Conservation (phyloP, 345 rosid genomes). For the Populus pruinosa region DNA sequence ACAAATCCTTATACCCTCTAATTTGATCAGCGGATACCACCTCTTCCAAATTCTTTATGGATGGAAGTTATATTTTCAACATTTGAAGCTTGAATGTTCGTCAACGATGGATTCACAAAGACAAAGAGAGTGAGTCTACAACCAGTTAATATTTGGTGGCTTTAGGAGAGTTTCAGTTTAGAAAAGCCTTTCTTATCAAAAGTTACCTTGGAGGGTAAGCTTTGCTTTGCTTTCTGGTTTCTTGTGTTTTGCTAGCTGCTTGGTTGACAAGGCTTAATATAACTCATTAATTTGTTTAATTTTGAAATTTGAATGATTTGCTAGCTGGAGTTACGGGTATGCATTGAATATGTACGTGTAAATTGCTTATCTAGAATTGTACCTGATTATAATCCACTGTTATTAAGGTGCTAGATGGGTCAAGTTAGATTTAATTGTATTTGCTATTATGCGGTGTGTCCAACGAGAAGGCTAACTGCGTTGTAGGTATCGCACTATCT, state of each 20-base stretch:
- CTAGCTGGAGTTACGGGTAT: background rate
- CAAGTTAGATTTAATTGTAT: too few relatives aligned
- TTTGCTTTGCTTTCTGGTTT: slow-evolving; percentile 8
- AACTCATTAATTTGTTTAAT: background rate
- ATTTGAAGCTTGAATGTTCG: too few relatives aligned
- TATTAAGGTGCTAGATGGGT: too few relatives aligned
- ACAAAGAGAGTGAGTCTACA: too few relatives aligned
- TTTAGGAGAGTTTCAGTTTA: slow-evolving; percentile 56
- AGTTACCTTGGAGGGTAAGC: slow-evolving; percentile 65
- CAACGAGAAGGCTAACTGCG: too few relatives aligned
- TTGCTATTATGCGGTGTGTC: too few relatives aligned
- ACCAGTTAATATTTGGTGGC: slow-evolving; percentile 24
- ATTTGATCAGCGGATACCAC: slow-evolving; percentile 38
- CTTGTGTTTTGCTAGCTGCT: background rate
- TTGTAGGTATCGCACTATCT: too few relatives aligned
- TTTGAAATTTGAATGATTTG: too few relatives aligned
- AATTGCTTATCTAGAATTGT: background rate
- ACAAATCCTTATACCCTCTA: slow-evolving; percentile 29
- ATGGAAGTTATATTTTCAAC: too few relatives aligned
- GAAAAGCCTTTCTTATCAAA: slow-evolving; percentile 55
- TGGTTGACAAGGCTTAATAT: background rate
- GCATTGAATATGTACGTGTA: background rate
- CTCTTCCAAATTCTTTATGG: slow-evolving; percentile 36
- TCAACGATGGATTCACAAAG: too few relatives aligned
- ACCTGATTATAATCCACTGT: background rate